Base-by-base conservation (phyloP, 2,329 filamentous ascomycete genomes). In the Colletotrichum liaoningense region DNA sequence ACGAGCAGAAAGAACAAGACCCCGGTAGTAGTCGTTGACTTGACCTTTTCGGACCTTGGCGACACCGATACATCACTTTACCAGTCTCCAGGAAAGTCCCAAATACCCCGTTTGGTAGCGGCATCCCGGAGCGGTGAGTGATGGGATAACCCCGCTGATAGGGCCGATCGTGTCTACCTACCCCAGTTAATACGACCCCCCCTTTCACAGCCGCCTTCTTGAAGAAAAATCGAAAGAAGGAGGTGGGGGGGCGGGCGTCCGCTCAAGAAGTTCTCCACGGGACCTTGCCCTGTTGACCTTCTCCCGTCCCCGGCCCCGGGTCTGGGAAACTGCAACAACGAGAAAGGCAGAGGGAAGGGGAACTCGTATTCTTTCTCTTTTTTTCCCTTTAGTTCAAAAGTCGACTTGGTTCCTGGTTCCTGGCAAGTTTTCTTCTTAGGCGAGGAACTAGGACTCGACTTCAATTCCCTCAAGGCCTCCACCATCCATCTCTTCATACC, bases 101-200 rank as follows among this genome's bases (percentile, higher is more conserved):
- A 49, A 9, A n/a, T 49, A 9, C 42, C 42, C 19, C 33, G 9
- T 8, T 49, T 4, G 30, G 30, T 60, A 60, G 35, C 60, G 42
- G 11, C 22, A 4, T 59, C 54, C 60, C 35, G 28, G 67, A 59
- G 60, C 67, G 70, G 70, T 66, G 67, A 73, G 56, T 9, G 56
- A 70, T 46, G 49, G 56, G 49, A 55, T 55, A 49, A 52, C 67
- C 67, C 67, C 60, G 71, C 67, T n/a, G 71, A 73, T 73, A 73
- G 67, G 71, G 67, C 71, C 71, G 67, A 73, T 66, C 7, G 49
- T n/a, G 42, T 19, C 42, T 9, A 66, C 42, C 42, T 9, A 66
- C 71, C 67, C 67, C 71, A 73, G 71, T 73, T 42, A 49, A 73
- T 71, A 71, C 60, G 56, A 71, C 67, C 60, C 60, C 67, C 42